A percentile compares a stretch with the other conserved stretches of the same genome.
Evolutionary conservation across 306 rosid genomes (phyloP).

Genomic region (Styphnolobium japonicum): DNA sequence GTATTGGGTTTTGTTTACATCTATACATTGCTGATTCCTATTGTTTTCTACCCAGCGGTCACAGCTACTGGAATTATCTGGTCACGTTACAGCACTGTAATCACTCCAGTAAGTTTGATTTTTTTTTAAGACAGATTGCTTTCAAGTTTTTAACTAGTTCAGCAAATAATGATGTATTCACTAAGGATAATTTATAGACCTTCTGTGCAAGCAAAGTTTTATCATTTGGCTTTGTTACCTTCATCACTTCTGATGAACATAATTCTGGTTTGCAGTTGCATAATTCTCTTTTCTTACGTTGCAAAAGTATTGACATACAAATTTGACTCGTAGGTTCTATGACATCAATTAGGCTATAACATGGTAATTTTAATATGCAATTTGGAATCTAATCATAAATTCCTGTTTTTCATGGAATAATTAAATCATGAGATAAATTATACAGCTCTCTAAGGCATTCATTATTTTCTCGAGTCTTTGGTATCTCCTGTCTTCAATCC

Average conservation of each 20-base stretch:
- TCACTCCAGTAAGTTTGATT: conserved; percentile 74
- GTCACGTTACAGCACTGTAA: conserved; percentile 95
- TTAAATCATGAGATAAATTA: neutral
- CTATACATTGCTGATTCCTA: conserved; percentile 1
- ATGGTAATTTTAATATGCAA: neutral
- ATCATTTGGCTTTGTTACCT: conserved; percentile 14
- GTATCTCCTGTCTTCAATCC: neutral
- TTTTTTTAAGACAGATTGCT: neutral
- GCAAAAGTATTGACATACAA: neutral
- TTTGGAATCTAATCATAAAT: neutral
- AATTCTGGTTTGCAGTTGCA: neutral
- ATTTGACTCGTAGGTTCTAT: neutral
- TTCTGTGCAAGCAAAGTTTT: neutral
- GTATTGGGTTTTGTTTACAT: conserved; percentile 8
- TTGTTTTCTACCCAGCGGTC: conserved; percentile 60
- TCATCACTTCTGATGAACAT: neutral
- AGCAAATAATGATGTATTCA: neutral
- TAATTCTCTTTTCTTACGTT: neutral
- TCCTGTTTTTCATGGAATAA: neutral
- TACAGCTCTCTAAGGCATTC: neutral
- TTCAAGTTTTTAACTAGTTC: neutral
- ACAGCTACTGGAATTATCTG: conserved; percentile 82
- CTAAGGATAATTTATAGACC: neutral
- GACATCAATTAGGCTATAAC: neutral
- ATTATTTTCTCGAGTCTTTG: neutral